A percentile compares a stretch with the other conserved stretches of the same genome.
Evolutionary conservation across 306 rosid genomes (phyloP).

Genomic region (Glycine soja): DNA sequence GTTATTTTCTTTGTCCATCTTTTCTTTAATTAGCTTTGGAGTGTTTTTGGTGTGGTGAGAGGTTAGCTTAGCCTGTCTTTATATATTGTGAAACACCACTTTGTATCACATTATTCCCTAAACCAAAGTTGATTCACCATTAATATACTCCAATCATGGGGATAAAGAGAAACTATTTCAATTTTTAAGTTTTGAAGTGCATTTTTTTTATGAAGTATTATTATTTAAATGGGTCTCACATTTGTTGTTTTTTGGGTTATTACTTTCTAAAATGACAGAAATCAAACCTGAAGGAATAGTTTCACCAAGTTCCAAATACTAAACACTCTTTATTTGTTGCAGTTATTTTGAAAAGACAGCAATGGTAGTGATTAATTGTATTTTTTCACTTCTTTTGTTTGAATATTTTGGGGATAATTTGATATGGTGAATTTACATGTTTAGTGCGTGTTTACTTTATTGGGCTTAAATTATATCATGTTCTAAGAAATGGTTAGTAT

Average conservation of each 20-base stretch:
- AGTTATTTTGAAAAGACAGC: neutral
- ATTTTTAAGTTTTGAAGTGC: neutral
- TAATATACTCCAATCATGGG: slow-evolving; percentile 1
- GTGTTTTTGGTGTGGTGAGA: neutral
- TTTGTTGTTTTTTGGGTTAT: neutral
- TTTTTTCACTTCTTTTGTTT: neutral
- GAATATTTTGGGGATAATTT: slow-evolving; percentile 7
- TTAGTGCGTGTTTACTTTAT: neutral
- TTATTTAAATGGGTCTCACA: neutral
- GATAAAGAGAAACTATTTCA: slow-evolving; percentile 8
- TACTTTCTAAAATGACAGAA: slow-evolving; percentile 26
- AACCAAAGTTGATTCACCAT: slow-evolving; percentile 11
- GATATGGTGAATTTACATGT: slow-evolving; percentile 1
- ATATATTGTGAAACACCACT: slow-evolving; percentile 1
- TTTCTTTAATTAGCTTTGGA: neutral
- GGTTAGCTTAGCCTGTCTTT: slow-evolving; percentile 3
- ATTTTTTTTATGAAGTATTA: slow-evolving; percentile 11
- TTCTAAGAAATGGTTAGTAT: neutral
- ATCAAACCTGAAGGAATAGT: neutral
- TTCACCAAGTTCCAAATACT: neutral
- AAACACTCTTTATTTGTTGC: neutral
- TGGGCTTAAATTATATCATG: slow-evolving; percentile 4
- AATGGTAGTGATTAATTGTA: neutral
- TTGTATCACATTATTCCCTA: slow-evolving; percentile 6
- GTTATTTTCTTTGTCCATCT: neutral